Conservation (phyloP, 805 yeast species). For the Pichia gijzeniarum region DNA sequence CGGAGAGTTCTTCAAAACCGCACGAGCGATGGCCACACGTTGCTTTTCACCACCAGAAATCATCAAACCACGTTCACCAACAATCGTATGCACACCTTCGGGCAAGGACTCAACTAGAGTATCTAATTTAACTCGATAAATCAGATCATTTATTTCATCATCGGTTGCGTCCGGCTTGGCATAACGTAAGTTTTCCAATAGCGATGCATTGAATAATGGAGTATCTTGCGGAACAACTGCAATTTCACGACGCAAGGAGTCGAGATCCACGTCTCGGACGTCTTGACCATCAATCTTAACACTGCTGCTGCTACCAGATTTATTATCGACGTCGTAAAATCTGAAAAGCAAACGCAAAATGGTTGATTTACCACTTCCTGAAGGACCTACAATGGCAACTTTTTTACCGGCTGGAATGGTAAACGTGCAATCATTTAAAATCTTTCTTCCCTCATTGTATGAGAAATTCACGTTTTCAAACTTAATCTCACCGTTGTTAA, state of each 20-base stretch:
- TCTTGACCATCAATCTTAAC: constrained; percentile 87
- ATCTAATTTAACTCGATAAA: constrained; percentile 64
- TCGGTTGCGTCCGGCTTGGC: constrained; percentile 72
- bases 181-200: constrained; percentile 79
- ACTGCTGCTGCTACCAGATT: constrained; percentile 32
- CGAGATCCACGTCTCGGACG: constrained; percentile 65
- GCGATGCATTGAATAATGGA: constrained; percentile 88
- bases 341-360: constrained; percentile 77
- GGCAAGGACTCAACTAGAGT: constrained; percentile 65
- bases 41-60: constrained; percentile 99
- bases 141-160: constrained; percentile 59
- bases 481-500: constrained; percentile 67
- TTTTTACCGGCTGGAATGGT: constrained; percentile 85
- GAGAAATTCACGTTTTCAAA: constrained; percentile 94
- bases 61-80: constrained; percentile 98
- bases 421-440: constrained; percentile 72
- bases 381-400: constrained; percentile 94
- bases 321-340: constrained; percentile 64
- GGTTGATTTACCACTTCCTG: constrained; percentile 95
- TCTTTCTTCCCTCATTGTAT: constrained; percentile 83
- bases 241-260: constrained; percentile 62
- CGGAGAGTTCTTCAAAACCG: constrained; percentile 78
- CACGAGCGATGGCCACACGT: constrained; percentile 86
- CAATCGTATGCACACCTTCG: constrained; percentile 76
- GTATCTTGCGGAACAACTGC: constrained; percentile 99